These are phyloP conservation scores for Proliferodiscus dingleyae DNA, from an alignment of 2,329 filamentous ascomycete genomes.

Conservation along the genomic window DNA sequence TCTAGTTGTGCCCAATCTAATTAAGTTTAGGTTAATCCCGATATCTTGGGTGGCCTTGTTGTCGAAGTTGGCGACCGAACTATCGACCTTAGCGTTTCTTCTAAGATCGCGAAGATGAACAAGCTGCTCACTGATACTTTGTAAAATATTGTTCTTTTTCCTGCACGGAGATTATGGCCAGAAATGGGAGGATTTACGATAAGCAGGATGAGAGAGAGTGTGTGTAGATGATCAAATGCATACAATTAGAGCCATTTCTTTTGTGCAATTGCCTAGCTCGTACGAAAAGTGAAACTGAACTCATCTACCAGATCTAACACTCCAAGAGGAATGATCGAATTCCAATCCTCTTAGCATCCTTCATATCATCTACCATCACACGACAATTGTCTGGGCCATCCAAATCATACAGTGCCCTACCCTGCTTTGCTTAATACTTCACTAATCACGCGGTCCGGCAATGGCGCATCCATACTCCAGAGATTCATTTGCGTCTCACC, in stretches of 20 bases:
- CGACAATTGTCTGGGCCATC: no score
- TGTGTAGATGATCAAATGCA: constrained; percentile 11
- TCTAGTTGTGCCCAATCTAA: constrained; percentile 1
- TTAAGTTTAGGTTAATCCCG: constrained; percentile 71
- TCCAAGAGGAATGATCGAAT: no score
- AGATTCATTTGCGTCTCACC: no score
- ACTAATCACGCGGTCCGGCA: no score
- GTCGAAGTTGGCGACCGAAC: constrained; percentile 97
- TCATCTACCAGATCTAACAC: background rate
- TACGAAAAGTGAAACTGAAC: background rate
- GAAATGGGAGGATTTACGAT: background rate
- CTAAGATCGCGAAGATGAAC: constrained; percentile 97
- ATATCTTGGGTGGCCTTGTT: constrained; percentile 87
- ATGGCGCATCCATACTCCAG: no score
- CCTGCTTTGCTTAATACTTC: no score
- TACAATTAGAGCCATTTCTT: constrained; percentile 1
- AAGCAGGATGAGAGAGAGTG: background rate
- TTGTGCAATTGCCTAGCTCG: background rate
- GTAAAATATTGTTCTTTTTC: constrained; percentile 57
- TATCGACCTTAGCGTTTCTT: constrained; percentile 92
- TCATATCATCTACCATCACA: no score
- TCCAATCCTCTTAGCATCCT: no score
- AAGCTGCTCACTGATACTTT: constrained; percentile 94
- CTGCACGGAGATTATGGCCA: constrained; percentile 23
- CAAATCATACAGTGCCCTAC: no score